Evolutionary conservation across 805 yeast genomes (phyloP).

Genomic region (Candida arabinofermentans): DNA sequence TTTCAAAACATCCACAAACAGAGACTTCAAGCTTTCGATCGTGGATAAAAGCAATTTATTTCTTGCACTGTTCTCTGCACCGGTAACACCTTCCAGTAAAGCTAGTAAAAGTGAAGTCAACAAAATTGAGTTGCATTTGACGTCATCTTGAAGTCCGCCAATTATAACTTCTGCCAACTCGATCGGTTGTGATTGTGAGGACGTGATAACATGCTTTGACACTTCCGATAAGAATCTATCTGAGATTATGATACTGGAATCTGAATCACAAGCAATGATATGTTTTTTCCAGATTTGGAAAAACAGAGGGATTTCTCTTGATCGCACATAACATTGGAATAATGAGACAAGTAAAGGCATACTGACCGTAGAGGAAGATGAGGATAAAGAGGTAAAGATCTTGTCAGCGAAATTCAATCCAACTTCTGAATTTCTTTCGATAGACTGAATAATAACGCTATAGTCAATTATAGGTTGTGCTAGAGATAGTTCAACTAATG

Average conservation of each 20-base stretch:
- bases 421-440: constrained; percentile 54
- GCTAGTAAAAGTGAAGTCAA: constrained; percentile 38
- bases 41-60: constrained; percentile 18
- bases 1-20: constrained; percentile 23
- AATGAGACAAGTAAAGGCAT: constrained; percentile 8
- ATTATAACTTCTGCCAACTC: constrained; percentile 22
- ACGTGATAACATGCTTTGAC: constrained; percentile 36
- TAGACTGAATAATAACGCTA: constrained; percentile 42
- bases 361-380: not conserved
- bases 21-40: constrained; percentile 12
- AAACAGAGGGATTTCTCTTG: constrained; percentile 55
- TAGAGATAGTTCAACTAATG: constrained; percentile 34
- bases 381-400: constrained; percentile 24
- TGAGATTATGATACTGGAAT: constrained; percentile 15
- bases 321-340: constrained; percentile 43
- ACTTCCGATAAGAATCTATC: constrained; percentile 34
- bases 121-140: constrained; percentile 11
- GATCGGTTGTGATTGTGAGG: constrained; percentile 46
- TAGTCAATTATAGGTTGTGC: constrained; percentile 27
- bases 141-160: constrained; percentile 5
- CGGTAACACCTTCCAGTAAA: constrained; percentile 29
- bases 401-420: constrained; percentile 42
- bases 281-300: constrained; percentile 40
- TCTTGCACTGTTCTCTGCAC: constrained; percentile 27
- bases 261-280: not conserved